These are phyloP conservation scores for Olyra latifolia DNA, from an alignment of 176 grass and related monocot species.

Conservation along the genomic window DNA sequence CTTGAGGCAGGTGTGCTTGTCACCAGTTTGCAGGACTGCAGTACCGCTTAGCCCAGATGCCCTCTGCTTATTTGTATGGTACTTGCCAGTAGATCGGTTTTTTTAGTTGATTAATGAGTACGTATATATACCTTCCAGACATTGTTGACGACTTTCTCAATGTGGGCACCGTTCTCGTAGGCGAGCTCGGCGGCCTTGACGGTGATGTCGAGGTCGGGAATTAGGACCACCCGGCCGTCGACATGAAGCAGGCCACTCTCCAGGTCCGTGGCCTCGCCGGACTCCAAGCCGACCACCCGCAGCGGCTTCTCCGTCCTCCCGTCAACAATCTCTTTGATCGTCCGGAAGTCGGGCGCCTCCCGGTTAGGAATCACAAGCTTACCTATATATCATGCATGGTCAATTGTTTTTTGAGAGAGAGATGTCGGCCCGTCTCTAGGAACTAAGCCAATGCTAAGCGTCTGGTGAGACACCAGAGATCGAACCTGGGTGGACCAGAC, in stretches of 20 bases:
- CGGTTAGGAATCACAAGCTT: constrained; percentile 52
- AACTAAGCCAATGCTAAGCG: no score
- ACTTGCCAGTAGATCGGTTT: no score
- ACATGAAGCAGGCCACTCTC: constrained; percentile 24
- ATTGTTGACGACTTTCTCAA: constrained; percentile 53
- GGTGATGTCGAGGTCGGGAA: constrained; percentile 20
- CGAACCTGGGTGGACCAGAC: background rate
- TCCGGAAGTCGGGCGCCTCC: constrained; percentile 48
- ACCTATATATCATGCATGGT: constrained; percentile 11
- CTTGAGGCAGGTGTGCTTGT: no score
- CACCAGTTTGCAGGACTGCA: no score
- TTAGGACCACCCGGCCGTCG: background rate
- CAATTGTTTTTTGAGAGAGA: no score
- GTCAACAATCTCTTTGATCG: constrained; percentile 51
- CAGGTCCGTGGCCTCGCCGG: no score
- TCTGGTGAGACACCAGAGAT: no score
- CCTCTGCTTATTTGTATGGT: no score
- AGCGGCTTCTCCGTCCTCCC: constrained; percentile 34
- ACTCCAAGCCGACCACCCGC: constrained; percentile 5
- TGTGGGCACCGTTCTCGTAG: no score
- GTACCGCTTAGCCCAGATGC: no score
- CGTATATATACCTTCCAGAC: constrained; percentile 65
- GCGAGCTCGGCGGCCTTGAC: constrained; percentile 49
- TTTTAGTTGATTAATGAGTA: no score
- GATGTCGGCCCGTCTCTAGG: no score